Percentiles rank a stretch among this genome's conserved stretches.
These are phyloP conservation scores for Diddensiella santjacobensis DNA, from an alignment of 805 yeast species.

Conservation along the genomic window DNA sequence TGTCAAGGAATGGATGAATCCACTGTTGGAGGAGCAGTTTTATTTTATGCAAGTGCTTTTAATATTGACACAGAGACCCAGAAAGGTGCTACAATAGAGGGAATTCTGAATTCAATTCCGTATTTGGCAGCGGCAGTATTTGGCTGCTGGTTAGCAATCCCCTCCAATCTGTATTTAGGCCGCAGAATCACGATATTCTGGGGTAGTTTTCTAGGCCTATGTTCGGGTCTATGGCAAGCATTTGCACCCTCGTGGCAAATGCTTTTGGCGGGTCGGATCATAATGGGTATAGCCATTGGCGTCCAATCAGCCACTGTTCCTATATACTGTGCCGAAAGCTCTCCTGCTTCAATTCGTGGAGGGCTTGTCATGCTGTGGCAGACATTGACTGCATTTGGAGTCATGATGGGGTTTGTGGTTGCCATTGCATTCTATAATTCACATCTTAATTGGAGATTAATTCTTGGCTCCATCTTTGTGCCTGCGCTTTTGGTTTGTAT, in stretches of 20 bases:
- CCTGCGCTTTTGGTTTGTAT: conserved; percentile 42
- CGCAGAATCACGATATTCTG: conserved; percentile 56
- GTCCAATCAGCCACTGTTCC: conserved; percentile 51
- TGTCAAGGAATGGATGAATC: conserved; percentile 74
- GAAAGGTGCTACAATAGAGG: conserved; percentile 45
- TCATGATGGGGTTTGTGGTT: conserved; percentile 33
- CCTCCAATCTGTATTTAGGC: conserved; percentile 48
- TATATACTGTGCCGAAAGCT: conserved; percentile 46
- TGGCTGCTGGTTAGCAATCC: conserved; percentile 55
- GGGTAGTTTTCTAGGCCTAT: conserved; percentile 49
- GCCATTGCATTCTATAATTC: conserved; percentile 32
- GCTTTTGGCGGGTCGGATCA: conserved; percentile 53
- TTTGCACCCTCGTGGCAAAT: conserved; percentile 58
- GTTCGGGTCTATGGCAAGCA: conserved; percentile 54
- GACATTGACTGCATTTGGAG: conserved; percentile 32
- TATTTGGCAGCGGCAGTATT: conserved; percentile 52
- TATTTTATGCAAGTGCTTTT: conserved; percentile 34
- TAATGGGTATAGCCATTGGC: conserved; percentile 53
- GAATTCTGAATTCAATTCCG: conserved; percentile 62
- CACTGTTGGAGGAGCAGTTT: conserved; percentile 61
- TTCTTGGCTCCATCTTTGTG: conserved; percentile 59
- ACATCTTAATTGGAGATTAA: conserved; percentile 53
- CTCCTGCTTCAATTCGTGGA: conserved; percentile 33
- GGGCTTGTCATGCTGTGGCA: conserved; percentile 27
- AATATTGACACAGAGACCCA: conserved; percentile 42